Evolutionary conservation across 305 asterid species (phyloP), one percentile per base, ranked within the genome.

Genomic region (Fraxinus angustifolia): DNA sequence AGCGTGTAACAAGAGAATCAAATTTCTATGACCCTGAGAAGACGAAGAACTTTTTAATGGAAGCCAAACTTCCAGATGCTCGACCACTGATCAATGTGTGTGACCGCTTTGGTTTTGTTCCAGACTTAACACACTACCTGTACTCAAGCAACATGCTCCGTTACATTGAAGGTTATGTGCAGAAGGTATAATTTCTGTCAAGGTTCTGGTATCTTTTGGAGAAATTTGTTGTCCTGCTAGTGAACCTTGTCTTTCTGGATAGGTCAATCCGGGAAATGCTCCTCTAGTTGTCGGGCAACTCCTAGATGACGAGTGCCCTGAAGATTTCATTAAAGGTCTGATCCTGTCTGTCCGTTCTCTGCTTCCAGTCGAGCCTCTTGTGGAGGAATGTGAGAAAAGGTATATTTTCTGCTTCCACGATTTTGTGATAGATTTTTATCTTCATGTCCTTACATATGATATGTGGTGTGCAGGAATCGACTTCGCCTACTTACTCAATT

Each of bases 241-340:
- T 87, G 79, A 87, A 68, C 74, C 68, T 78, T 74, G 56, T 76
- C 71, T 81, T 75, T 60, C 68, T 48, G 83, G 36, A 80, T 86
- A 96, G 99, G 99, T 96, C 77, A 96, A 96, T 88, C 99, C 99
- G 1, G 98, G 98, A 89, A 96, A 96, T 86, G 98, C 99, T 53
- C 99, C 99, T 8, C 84, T 94, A 85, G 99, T 96, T 87, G 99
- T 96, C 33, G 99, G 99, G 76, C 99, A 96, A 89, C 97, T 96
- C 45, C 88, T 96, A 33, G 99, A 96, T 86, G 99, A 96, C 67
- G 99, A 94, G 87, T 94, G 99, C 80, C 98, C 99, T 33, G 99
- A 96, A 88, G 99, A 96, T 89, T 96, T 96, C 83, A 96, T 96
- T 77, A 96, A 96, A 86, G 99, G 99, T 65, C 88, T 96, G 84